Percentiles rank a stretch among this genome's conserved stretches.
These are phyloP conservation scores for Dendrobium officinale DNA, from an alignment of 106 monocot genomes.

Conservation along the genomic window DNA sequence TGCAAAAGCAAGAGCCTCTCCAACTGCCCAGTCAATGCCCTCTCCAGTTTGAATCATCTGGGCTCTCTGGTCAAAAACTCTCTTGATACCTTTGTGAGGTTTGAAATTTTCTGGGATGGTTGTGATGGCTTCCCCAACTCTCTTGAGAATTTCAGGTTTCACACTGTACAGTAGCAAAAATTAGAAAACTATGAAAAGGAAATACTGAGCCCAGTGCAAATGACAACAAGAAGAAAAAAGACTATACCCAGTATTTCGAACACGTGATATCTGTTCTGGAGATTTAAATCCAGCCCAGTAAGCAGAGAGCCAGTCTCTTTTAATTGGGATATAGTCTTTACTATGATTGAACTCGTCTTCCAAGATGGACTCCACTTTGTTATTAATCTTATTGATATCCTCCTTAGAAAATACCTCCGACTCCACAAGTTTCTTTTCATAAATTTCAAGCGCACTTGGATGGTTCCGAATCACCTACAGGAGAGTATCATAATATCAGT, in stretches of 20 bases:
- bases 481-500: constrained; percentile 1
- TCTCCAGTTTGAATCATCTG: constrained; percentile 83
- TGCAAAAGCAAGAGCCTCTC: constrained; percentile 93
- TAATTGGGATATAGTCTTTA: constrained; percentile 82
- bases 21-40: constrained; percentile 95
- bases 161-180: constrained; percentile 36
- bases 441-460: constrained; percentile 76
- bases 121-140: constrained; percentile 81
- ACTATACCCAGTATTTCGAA: constrained; percentile 81
- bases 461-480: constrained; percentile 74
- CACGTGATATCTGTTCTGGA: constrained; percentile 91
- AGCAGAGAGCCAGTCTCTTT: constrained; percentile 89
- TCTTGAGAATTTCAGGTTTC: constrained; percentile 82
- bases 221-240: not conserved
- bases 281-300: constrained; percentile 97
- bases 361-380: constrained; percentile 64
- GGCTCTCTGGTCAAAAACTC: constrained; percentile 68
- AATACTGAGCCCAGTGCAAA: not conserved
- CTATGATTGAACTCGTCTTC: constrained; percentile 84
- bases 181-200: not conserved
- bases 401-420: constrained; percentile 53
- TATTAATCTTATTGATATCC: constrained; percentile 65
- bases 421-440: constrained; percentile 71
- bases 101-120: constrained; percentile 82
- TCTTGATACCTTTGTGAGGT: constrained; percentile 69